A percentile compares a stretch with the other conserved stretches of the same genome.
These are phyloP conservation scores for Benincasa hispida DNA, from an alignment of 306 rosid genomes.

Conservation along the genomic window DNA sequence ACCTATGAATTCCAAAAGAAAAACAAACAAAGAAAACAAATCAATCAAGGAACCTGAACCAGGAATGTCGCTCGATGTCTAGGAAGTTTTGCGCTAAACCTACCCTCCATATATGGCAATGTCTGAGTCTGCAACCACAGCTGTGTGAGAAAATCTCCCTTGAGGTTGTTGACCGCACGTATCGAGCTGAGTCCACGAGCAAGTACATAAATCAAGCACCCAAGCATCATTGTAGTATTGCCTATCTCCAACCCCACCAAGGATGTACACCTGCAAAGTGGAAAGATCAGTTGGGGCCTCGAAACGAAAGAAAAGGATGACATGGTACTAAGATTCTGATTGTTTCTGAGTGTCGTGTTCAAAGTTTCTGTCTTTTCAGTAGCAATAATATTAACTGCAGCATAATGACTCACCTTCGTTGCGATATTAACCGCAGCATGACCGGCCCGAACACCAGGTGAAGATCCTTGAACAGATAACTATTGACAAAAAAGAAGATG, in stretches of 20 bases:
- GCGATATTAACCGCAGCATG: constrained; percentile 77
- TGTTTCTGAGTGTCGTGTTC: neutral
- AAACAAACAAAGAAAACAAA: neutral
- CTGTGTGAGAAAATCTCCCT: constrained; percentile 92
- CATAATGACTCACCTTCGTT: constrained; percentile 59
- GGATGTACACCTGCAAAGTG: constrained; percentile 47
- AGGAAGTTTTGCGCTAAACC: neutral
- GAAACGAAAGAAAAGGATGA: neutral
- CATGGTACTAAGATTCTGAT: neutral
- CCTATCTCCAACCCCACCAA: constrained; percentile 94
- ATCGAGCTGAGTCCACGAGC: constrained; percentile 70
- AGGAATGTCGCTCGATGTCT: neutral
- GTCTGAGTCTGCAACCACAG: constrained; percentile 55
- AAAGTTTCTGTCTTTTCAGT: neutral
- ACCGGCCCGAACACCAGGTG: constrained; percentile 88
- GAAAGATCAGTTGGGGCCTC: neutral
- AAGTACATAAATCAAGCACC: constrained; percentile 63
- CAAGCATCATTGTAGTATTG: constrained; percentile 75
- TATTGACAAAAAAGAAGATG: constrained; percentile 19
- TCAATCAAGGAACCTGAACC: neutral
- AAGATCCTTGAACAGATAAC: constrained; percentile 77
- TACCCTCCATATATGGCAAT: constrained; percentile 90
- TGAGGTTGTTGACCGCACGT: constrained; percentile 67
- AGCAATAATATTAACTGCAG: constrained; percentile 51
- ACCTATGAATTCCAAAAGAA: constrained; percentile 28